Evolutionary conservation across 345 rosid species (phyloP), one percentile per base, ranked within the genome.

Genomic region (Bretschneidera sinensis): DNA sequence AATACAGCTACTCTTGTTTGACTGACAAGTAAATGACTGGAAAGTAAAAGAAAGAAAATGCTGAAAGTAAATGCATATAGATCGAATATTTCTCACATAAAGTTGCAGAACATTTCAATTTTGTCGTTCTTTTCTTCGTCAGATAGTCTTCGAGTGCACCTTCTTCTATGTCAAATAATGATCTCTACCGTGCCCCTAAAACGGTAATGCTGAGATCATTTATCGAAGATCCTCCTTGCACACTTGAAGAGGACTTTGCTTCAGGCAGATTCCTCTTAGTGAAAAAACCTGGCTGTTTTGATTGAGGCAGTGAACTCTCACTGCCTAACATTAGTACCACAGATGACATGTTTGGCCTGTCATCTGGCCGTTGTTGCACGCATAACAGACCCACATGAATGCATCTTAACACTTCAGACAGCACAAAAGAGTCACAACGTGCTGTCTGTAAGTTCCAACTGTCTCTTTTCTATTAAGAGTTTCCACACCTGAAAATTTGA

Each of bases 201-300:
- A 16, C 1, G 10, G 52, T 43, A 18, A 59, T 22, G 20, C 35
- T 43, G 16, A 16, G 0, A 16, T 43, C 43, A 45, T 64, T 15
- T 18, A 17, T 43, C 7, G 57, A 51, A 15, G 0, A 8, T 17
- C 17, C 21, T 28, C 51, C 57, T 0, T 17, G 0, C 24, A 28
- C 9, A 15, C 59, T 17, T 5, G 21, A 28, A 4, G 4, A 19
- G 22, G 53, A 54, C 1, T 24, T n/a, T 16, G 53, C 20, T 22
- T 20, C 22, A 4, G 63, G 64, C 21, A 69, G 14, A 20, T 55
- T 50, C 33, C 53, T 63, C 14, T 43, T 25, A 4, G 18, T 14
- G 25, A 57, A 23, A 39, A 72, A 72, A 9, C 68, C 76, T 2
- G 68, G 71, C 48, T 72, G 33, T 25, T 62, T 72, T 0, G 64